These are phyloP conservation scores for Quillaja saponaria DNA, from an alignment of 306 rosid genomes.

Conservation along the genomic window DNA sequence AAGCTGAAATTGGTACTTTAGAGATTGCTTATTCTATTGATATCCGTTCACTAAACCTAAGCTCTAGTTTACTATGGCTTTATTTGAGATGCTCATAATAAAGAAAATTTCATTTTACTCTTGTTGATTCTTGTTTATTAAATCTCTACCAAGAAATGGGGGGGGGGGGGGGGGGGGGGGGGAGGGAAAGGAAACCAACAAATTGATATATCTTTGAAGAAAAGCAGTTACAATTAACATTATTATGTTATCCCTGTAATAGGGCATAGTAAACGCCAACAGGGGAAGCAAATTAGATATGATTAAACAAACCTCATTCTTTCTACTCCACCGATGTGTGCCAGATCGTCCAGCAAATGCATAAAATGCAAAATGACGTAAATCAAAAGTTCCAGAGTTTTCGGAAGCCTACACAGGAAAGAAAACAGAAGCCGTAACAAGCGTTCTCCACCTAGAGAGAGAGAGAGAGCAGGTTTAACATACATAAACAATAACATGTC, in stretches of 20 bases:
- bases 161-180: not conserved
- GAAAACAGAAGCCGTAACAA: slow-evolving; percentile 31
- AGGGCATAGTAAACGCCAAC: slow-evolving; percentile 9
- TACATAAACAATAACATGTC: slow-evolving; percentile 15
- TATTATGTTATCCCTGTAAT: slow-evolving; percentile 18
- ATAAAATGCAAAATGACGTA: slow-evolving; percentile 87
- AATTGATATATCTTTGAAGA: slow-evolving; percentile 13
- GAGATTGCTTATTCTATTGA: slow-evolving; percentile 7
- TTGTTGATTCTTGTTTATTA: slow-evolving; percentile 6
- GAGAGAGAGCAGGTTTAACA: slow-evolving; percentile 24
- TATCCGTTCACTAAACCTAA: slow-evolving; percentile 4
- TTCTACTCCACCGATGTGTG: slow-evolving; percentile 65
- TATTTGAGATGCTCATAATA: slow-evolving; percentile 16
- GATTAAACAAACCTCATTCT: slow-evolving; percentile 63
- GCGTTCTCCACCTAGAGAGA: slow-evolving; percentile 12
- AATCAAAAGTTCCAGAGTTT: slow-evolving; percentile 68
- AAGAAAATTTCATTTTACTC: not conserved
- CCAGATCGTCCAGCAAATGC: slow-evolving; percentile 97
- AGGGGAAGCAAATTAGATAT: not conserved
- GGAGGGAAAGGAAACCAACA: not conserved
- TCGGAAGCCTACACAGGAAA: slow-evolving; percentile 60
- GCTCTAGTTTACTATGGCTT: not conserved
- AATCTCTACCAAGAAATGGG: slow-evolving; percentile 4
- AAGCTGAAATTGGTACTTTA: not conserved
- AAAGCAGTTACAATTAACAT: slow-evolving; percentile 11